These are phyloP conservation scores for Neurospora sp. DNA, from an alignment of 495 filamentous ascomycete species.

Conservation along the genomic window DNA sequence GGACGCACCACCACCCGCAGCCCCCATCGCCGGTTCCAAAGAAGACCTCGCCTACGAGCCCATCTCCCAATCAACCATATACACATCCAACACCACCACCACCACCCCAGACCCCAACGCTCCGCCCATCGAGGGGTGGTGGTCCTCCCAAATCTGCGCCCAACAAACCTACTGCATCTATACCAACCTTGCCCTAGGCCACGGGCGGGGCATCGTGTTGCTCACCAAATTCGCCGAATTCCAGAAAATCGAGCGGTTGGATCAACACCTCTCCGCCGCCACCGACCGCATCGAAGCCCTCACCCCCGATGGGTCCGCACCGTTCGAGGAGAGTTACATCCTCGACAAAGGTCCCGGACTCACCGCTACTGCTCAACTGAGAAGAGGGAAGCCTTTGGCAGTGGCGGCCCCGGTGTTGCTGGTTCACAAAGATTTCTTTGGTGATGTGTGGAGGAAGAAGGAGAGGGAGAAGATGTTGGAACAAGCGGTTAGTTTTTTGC, in stretches of 20 bases:
- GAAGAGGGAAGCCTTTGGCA: slow-evolving; percentile 18
- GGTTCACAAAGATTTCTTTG: slow-evolving; percentile 22
- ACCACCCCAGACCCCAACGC: not conserved
- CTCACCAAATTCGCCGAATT: slow-evolving; percentile 17
- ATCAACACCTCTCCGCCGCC: too few species aligned
- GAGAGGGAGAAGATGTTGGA: slow-evolving; percentile 21
- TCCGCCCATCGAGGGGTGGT: slow-evolving; percentile 15
- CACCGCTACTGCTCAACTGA: slow-evolving; percentile 13
- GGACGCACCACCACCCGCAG: too few species aligned
- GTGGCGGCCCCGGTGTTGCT: slow-evolving; percentile 20
- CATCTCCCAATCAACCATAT: slow-evolving; percentile 8
- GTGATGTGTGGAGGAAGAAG: slow-evolving; percentile 6
- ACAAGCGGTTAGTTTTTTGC: slow-evolving; percentile 9
- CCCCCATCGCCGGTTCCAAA: too few species aligned
- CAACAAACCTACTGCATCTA: slow-evolving; percentile 22
- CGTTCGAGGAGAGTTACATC: slow-evolving; percentile 8
- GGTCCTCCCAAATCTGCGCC: slow-evolving; percentile 19
- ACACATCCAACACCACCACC: slow-evolving; percentile 16
- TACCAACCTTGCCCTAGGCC: slow-evolving; percentile 18
- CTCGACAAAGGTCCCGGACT: slow-evolving; percentile 18
- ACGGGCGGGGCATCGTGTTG: slow-evolving; percentile 17
- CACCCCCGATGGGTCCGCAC: too few species aligned
- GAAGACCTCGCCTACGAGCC: slow-evolving; percentile 14
- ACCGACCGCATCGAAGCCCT: too few species aligned
- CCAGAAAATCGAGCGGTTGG: not conserved